phyloP scores from a whole-genome alignment of 2,329 filamentous ascomycete genomes.

The Scedosporium minutisporum region DNA sequence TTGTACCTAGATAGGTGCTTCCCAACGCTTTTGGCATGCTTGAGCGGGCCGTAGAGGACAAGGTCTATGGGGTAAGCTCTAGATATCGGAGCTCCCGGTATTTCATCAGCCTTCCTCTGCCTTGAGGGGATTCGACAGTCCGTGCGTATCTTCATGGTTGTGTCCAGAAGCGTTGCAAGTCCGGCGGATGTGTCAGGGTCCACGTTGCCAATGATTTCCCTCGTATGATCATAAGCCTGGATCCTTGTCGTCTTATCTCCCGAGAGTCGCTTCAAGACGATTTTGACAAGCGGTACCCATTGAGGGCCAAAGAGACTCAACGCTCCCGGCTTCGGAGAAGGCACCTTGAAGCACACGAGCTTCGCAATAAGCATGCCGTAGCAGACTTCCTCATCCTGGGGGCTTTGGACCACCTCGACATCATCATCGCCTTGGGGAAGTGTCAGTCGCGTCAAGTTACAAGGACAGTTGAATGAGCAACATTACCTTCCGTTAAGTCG shows the following conservation, averaged over 20 bases:
- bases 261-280: slow-evolving; percentile 53
- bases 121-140: slow-evolving; percentile 62
- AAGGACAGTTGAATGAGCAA: slow-evolving; percentile 28
- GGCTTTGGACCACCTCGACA: slow-evolving; percentile 43
- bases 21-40: slow-evolving; percentile 56
- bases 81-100: slow-evolving; percentile 52
- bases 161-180: slow-evolving; percentile 65
- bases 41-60: slow-evolving; percentile 69
- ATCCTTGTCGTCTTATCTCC: slow-evolving; percentile 52
- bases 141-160: slow-evolving; percentile 54
- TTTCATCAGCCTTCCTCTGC: slow-evolving; percentile 53
- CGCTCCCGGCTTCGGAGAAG: slow-evolving; percentile 55
- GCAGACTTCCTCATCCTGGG: slow-evolving; percentile 63
- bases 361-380: slow-evolving; percentile 66
- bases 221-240: slow-evolving; percentile 62
- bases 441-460: not conserved
- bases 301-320: slow-evolving; percentile 46
- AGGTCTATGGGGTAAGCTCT: slow-evolving; percentile 55
- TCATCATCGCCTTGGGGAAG: slow-evolving; percentile 44
- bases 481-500: slow-evolving; percentile 47
- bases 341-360: slow-evolving; percentile 59
- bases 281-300: slow-evolving; percentile 66
- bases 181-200: slow-evolving; percentile 57
- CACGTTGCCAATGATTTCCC: slow-evolving; percentile 65
- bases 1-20: slow-evolving; percentile 52